Conservation (phyloP, 306 rosid species). For the Castanea sativa region DNA sequence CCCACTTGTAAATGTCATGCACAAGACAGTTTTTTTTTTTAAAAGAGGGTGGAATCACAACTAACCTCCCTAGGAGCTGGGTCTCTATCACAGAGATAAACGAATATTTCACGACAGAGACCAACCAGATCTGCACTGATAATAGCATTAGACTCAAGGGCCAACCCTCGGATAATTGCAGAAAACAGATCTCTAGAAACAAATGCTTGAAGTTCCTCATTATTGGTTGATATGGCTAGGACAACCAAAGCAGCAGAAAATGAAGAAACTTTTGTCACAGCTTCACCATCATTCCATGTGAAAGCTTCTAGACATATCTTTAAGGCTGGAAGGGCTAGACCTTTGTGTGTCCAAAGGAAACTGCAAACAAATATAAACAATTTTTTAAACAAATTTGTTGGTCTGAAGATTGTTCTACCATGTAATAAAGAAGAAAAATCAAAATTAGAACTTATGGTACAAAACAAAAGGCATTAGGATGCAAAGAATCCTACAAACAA, state of each 20-base stretch:
- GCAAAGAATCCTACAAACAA: constrained; percentile 17
- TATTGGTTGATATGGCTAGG: constrained; percentile 58
- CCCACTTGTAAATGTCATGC: not conserved
- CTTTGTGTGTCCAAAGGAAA: constrained; percentile 74
- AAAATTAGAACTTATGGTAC: not conserved
- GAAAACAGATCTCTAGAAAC: constrained; percentile 86
- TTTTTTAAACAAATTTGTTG: constrained; percentile 8
- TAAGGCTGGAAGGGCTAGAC: constrained; percentile 70
- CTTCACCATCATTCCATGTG: constrained; percentile 89
- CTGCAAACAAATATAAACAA: constrained; percentile 38
- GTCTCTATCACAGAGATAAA: constrained; percentile 76
- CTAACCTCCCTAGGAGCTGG: constrained; percentile 94
- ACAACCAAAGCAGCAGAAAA: constrained; percentile 63
- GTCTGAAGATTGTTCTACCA: not conserved
- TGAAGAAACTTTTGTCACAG: constrained; percentile 71
- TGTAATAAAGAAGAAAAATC: not conserved
- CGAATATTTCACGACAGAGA: constrained; percentile 87
- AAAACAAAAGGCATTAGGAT: constrained; percentile 8
- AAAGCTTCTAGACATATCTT: constrained; percentile 73
- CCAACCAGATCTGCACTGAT: constrained; percentile 85
- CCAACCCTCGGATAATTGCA: constrained; percentile 72
- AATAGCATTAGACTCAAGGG: constrained; percentile 91
- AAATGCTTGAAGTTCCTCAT: constrained; percentile 62
- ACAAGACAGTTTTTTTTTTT: not conserved
- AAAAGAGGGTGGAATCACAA: not conserved